These are phyloP conservation scores for Limtongia smithiae DNA, from an alignment of 805 yeast genomes.

Conservation along the genomic window DNA sequence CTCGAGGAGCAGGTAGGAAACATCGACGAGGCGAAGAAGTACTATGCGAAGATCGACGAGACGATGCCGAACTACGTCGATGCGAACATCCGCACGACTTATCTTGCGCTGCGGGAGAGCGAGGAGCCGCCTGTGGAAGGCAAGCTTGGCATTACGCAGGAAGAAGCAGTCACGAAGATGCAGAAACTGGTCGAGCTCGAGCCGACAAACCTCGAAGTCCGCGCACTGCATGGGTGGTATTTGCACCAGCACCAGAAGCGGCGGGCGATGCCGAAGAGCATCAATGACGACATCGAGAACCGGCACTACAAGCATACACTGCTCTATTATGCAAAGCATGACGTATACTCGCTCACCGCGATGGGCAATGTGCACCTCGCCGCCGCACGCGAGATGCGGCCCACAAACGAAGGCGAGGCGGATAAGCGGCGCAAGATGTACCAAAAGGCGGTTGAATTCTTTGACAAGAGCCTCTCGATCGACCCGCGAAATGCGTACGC, in stretches of 20 bases:
- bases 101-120: constrained; percentile 48
- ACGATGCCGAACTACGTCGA: constrained; percentile 67
- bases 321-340: constrained; percentile 74
- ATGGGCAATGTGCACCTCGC: constrained; percentile 79
- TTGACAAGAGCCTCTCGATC: constrained; percentile 77
- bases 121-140: constrained; percentile 38
- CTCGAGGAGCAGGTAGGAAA: constrained; percentile 51
- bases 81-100: constrained; percentile 69
- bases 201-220: constrained; percentile 68
- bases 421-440: constrained; percentile 70
- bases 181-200: constrained; percentile 51
- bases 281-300: constrained; percentile 62
- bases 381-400: constrained; percentile 73
- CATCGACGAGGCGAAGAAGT: constrained; percentile 38
- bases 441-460: constrained; percentile 86
- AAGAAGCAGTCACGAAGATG: constrained; percentile 47
- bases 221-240: constrained; percentile 93
- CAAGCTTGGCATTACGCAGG: constrained; percentile 8
- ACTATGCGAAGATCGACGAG: constrained; percentile 56
- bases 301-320: constrained; percentile 81
- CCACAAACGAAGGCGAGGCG: constrained; percentile 44
- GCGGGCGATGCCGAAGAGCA: constrained; percentile 40
- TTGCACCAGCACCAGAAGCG: constrained; percentile 43
- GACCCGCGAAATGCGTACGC: constrained; percentile 90
- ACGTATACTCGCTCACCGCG: constrained; percentile 81